Evolutionary conservation across 1,284 basidiomycete genomes (phyloP), one percentile per base, ranked within the genome.

Genomic region (Schizophyllum amplum): DNA sequence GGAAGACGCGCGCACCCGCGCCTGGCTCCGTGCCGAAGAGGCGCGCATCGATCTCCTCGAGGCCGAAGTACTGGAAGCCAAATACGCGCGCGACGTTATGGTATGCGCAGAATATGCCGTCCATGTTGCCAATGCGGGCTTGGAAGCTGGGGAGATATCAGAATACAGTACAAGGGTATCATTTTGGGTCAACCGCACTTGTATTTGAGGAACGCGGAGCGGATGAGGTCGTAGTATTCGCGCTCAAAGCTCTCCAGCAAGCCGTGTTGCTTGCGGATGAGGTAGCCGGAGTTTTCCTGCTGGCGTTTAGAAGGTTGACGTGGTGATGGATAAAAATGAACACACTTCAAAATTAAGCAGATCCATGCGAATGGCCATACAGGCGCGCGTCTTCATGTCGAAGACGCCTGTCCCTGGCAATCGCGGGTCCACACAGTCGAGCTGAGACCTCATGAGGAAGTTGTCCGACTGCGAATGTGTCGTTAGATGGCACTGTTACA

Each of bases 91-190:
- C 81, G 0, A 93, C 97, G 62, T 96, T 98, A 71, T 99, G 96
- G 68, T 97, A 98, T 7, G 94, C 92, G 25, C 98, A 84, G 64
- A 99, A 85, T 24, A 97, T 89, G 15, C 96, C 96, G 66, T 98
- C 95, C 96, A 99, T 99, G 66, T 90, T 85, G 1, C 96, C 96
- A 61, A 99, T 98, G 4, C 96, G 86, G 0, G 83, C 95, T 78
- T 99, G 96, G 75, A 98, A 92, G 64, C 90, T 92, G 55, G 47
- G 48, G 56, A 55, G n/a, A 50, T 13, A 47, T 9, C 24, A 17
- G 17, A 20, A 47, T 24, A 48, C 23, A 23, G 33, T 53, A 33
- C 33, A 52, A 6, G 22, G 47, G 21, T 47, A 52, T 23, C n/a
- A 15, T n/a, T n/a, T n/a, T 42, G 50, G 26, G 56, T 23, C 24